Base-by-base conservation (phyloP, 1,139 yeast species). In the Saccharomycopsis crataegensis region DNA sequence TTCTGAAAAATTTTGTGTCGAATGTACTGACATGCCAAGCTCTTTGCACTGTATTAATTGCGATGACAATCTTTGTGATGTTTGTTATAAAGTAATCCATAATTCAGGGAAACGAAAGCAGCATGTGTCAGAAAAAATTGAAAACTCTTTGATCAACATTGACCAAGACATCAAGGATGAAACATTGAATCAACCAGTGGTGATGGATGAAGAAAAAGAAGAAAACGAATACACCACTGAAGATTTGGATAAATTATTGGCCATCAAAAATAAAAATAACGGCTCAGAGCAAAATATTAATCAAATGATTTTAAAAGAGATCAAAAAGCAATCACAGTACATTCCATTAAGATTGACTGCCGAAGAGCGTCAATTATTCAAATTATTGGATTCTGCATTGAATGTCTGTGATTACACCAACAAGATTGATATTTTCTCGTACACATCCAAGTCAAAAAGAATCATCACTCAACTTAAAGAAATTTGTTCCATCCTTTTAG, bases 391-490 rank as follows among this genome's bases (percentile, higher is more conserved):
- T 59, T 89, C 91, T 0, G 89, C 89, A 0, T 68, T 84, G 52
- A 78, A 82, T 60, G 93, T 84, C 5, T 80, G 86, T 14, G 90
- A 84, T 62, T 84, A 84, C 64, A 84, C 90, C 0, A 90, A 84
- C 63, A 78, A 80, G 60, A 86, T 84, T 41, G 93, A 84, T 64
- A 80, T 84, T 46, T 64, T 82, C 41, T 71, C 83, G 1, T 80
- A 82, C 61, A 72, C 78, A 6, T 79, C 89, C 6, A 82, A 83
- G 62, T 71, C 86, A 1, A 81, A 77, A 62, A 73, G 90, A 57
- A 83, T 85, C 38, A 81, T 85, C 2, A 78, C 78, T 17, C 90
- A 84, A 65, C 67, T 84, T 58, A 77, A 79, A 57, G 90, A 84
- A 62, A 79, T 84, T 67, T 84, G 93, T 64, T 82, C 89, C 1